Evolutionary conservation across 306 rosid species (phyloP).

Genomic region (Lablab purpureus): DNA sequence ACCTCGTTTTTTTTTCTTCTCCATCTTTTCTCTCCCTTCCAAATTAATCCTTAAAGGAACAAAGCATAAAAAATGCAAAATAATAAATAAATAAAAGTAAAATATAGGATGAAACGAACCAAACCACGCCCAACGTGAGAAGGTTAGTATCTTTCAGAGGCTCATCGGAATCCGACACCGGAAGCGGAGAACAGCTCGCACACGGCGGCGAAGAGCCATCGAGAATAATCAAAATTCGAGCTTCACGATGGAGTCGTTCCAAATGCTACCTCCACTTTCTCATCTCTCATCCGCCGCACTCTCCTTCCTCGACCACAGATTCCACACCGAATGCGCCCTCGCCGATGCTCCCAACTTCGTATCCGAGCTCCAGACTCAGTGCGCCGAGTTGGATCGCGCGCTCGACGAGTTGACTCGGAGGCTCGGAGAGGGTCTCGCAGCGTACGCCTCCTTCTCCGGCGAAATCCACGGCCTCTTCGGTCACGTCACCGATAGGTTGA

Average conservation of each 20-base stretch:
- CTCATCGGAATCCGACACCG: slow-evolving; percentile 33
- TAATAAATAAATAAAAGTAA: not conserved
- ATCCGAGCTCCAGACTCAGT: slow-evolving; percentile 67
- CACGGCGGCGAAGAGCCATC: slow-evolving; percentile 33
- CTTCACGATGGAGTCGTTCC: slow-evolving; percentile 55
- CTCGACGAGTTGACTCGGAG: slow-evolving; percentile 63
- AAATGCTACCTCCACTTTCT: slow-evolving; percentile 61
- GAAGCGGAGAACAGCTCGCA: slow-evolving; percentile 36
- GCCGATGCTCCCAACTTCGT: slow-evolving; percentile 58
- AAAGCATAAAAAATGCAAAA: not conserved
- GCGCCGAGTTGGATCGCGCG: slow-evolving; percentile 69
- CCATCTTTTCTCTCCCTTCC: too few species aligned
- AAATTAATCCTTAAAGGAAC: too few species aligned
- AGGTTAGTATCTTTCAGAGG: slow-evolving; percentile 19
- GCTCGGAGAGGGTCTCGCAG: slow-evolving; percentile 62
- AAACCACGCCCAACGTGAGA: not conserved
- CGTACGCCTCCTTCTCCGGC: slow-evolving; percentile 72
- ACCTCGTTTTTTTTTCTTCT: too few species aligned
- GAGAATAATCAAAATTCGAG: not conserved
- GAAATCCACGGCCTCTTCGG: slow-evolving; percentile 57
- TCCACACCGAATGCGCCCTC: slow-evolving; percentile 49
- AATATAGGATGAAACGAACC: not conserved
- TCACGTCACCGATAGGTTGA: slow-evolving; percentile 54
- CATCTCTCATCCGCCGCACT: slow-evolving; percentile 64
- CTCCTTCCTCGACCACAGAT: slow-evolving; percentile 65